Conservation (phyloP, 345 rosid genomes). For the Lumnitzera racemosa region DNA sequence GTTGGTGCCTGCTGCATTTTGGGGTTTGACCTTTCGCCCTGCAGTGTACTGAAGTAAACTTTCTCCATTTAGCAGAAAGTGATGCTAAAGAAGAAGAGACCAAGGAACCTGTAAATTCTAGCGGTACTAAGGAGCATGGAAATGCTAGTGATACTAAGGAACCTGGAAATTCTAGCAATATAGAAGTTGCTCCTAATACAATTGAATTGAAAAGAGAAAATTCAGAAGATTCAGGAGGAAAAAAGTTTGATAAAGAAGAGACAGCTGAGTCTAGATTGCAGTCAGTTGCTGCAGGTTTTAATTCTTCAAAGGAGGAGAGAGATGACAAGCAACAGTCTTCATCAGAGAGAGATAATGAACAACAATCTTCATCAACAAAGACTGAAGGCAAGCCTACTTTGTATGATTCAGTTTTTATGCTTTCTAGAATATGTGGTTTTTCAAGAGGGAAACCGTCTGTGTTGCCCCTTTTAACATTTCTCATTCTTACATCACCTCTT, state of each 20-base stretch:
- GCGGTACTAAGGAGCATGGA: too few relatives aligned
- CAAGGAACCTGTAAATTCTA: too few relatives aligned
- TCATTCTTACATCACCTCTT: too few relatives aligned
- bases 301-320: slow-evolving; percentile 11
- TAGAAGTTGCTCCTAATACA: slow-evolving; percentile 8
- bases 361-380: slow-evolving; percentile 1
- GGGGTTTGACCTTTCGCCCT: too few relatives aligned
- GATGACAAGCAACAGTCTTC: slow-evolving; percentile 8
- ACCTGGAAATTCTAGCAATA: slow-evolving; percentile 9
- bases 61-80: too few relatives aligned
- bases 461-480: too few relatives aligned
- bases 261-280: slow-evolving; percentile 1
- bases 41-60: too few relatives aligned
- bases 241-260: slow-evolving; percentile 13
- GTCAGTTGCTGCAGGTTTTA: slow-evolving; percentile 4
- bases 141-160: background rate
- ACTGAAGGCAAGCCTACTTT: background rate
- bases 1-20: too few relatives aligned
- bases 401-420: slow-evolving; percentile 8
- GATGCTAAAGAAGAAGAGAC: too few relatives aligned
- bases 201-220: slow-evolving; percentile 12
- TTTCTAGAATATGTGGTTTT: too few relatives aligned
- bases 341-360: slow-evolving; percentile 21
- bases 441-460: too few relatives aligned
- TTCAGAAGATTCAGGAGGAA: slow-evolving; percentile 6